These are phyloP conservation scores for Leccinum obscurum DNA, from an alignment of 768 basidiomycete species.

Conservation along the genomic window DNA sequence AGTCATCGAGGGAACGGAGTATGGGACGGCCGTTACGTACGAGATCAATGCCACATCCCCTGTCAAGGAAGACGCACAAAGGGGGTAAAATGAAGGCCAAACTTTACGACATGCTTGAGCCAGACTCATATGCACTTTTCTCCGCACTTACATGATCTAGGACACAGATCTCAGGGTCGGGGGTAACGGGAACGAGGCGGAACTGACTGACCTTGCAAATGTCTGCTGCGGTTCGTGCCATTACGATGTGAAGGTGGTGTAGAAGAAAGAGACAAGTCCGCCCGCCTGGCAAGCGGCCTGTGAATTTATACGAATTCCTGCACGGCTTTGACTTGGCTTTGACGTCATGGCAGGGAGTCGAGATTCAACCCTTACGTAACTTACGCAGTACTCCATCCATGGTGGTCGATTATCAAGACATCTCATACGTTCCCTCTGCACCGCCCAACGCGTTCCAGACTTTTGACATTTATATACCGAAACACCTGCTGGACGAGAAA, in stretches of 20 bases:
- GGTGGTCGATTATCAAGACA: conserved; percentile 20
- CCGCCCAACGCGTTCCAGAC: conserved; percentile 37
- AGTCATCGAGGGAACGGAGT: not conserved
- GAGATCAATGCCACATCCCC: conserved; percentile 78
- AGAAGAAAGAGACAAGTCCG: not conserved
- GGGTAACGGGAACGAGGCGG: not conserved
- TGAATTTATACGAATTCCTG: conserved; percentile 5
- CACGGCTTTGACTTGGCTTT: conserved; percentile 8
- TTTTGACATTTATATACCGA: conserved; percentile 58
- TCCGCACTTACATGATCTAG: conserved; percentile 45
- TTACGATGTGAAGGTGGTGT: conserved; percentile 28
- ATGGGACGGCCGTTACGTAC: conserved; percentile 40
- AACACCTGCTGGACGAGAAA: not conserved
- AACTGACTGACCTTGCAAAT: conserved; percentile 68
- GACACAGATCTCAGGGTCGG: not conserved
- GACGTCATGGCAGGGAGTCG: conserved; percentile 27
- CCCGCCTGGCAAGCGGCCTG: not conserved
- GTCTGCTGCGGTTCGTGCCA: conserved; percentile 74
- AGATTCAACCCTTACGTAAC: conserved; percentile 2
- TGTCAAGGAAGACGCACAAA: conserved; percentile 85
- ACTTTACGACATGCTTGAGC: conserved; percentile 34
- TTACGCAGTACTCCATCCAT: not conserved
- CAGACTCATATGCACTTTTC: not conserved
- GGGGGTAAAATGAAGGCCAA: conserved; percentile 77
- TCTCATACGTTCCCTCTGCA: conserved; percentile 38